phyloP scores from a whole-genome alignment of 2,329 filamentous ascomycete species.

The Alternaria atra region DNA sequence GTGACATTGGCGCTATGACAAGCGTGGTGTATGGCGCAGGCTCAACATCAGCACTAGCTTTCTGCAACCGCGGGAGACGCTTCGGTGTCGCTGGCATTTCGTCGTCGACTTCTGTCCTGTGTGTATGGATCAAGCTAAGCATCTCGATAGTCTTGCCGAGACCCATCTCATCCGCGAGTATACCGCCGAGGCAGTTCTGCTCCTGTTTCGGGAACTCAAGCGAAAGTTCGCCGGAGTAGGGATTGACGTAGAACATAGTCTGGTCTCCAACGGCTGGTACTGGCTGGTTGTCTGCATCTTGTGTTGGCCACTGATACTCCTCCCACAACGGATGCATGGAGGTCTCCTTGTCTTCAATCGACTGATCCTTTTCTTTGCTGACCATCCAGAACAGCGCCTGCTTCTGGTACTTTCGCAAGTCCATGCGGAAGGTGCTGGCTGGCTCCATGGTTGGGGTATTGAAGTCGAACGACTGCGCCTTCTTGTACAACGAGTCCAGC shows the following conservation, averaged over 20 bases:
- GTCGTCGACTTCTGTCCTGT: constrained; percentile 67
- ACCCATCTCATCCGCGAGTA: constrained; percentile 97
- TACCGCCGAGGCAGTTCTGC: constrained; percentile 91
- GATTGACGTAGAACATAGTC: constrained; percentile 89
- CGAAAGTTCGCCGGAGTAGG: constrained; percentile 93
- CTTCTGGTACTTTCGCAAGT: constrained; percentile 90
- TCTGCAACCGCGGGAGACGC: constrained; percentile 69
- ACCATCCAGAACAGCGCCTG: constrained; percentile 98
- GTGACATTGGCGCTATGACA: constrained; percentile 95
- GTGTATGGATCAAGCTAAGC: constrained; percentile 89
- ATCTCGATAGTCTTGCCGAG: constrained; percentile 98
- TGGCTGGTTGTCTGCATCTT: constrained; percentile 85
- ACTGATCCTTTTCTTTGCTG: constrained; percentile 84
- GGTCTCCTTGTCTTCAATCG: constrained; percentile 69
- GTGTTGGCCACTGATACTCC: constrained; percentile 87
- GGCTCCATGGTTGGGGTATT: constrained; percentile 87
- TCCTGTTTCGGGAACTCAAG: constrained; percentile 92
- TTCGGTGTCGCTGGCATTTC: constrained; percentile 60
- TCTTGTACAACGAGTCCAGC: constrained; percentile 90
- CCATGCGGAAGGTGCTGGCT: constrained; percentile 80
- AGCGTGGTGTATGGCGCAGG: constrained; percentile 87
- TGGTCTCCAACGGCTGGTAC: constrained; percentile 72
- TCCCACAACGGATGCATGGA: constrained; percentile 99
- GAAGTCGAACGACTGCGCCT: constrained; percentile 97
- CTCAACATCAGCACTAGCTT: constrained; percentile 65